Evolutionary conservation across 306 rosid species (phyloP).

Genomic region (Acacia confusa): DNA sequence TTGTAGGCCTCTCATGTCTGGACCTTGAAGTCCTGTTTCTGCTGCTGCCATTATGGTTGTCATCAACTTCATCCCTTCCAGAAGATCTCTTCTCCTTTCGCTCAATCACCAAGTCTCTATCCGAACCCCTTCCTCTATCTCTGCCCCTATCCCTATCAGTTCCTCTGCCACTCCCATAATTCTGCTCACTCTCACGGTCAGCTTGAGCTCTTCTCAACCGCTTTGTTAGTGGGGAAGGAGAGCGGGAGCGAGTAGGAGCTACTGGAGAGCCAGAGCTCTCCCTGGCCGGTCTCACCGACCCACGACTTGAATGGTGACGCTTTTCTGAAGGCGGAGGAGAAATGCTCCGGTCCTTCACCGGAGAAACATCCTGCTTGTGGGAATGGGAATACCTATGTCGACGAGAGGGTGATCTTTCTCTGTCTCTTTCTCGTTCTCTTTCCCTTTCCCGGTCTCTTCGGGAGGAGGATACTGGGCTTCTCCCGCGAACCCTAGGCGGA

Average conservation of each 20-base stretch:
- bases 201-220: slow-evolving; percentile 51
- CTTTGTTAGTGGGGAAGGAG: slow-evolving; percentile 65
- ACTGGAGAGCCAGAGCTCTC: slow-evolving; percentile 39
- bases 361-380: slow-evolving; percentile 32
- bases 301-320: slow-evolving; percentile 30
- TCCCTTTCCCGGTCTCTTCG: slow-evolving; percentile 19
- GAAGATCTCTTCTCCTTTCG: slow-evolving; percentile 52
- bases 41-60: background rate
- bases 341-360: slow-evolving; percentile 32
- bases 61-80: slow-evolving; percentile 35
- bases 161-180: slow-evolving; percentile 23
- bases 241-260: slow-evolving; percentile 36
- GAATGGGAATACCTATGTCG: slow-evolving; percentile 46
- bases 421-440: slow-evolving; percentile 2
- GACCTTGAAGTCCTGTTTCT: slow-evolving; percentile 56
- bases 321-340: slow-evolving; percentile 34
- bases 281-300: slow-evolving; percentile 35
- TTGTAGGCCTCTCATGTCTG: slow-evolving; percentile 51
- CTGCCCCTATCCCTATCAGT: slow-evolving; percentile 27
- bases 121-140: slow-evolving; percentile 52
- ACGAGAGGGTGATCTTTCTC: slow-evolving; percentile 38
- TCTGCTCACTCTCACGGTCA: slow-evolving; percentile 37
- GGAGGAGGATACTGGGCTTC: slow-evolving; percentile 34
- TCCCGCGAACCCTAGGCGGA: slow-evolving; percentile 8
- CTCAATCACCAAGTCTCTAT: slow-evolving; percentile 43